These are phyloP conservation scores for Aeschynomene evenia DNA, from an alignment of 306 rosid genomes.

Conservation along the genomic window DNA sequence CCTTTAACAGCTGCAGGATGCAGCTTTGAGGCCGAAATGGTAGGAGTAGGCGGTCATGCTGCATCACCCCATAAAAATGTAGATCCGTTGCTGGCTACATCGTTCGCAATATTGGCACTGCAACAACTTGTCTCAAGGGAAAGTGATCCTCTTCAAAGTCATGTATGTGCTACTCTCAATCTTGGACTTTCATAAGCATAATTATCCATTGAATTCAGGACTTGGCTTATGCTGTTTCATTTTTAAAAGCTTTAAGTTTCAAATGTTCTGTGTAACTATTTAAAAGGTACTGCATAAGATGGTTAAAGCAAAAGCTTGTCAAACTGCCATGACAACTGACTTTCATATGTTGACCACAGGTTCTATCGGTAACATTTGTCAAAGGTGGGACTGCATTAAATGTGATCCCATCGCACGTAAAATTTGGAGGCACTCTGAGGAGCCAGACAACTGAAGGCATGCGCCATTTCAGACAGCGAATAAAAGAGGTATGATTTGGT, in stretches of 20 bases:
- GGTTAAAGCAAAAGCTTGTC: not conserved
- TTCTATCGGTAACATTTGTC: conserved; percentile 59
- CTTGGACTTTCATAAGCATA: conserved; percentile 20
- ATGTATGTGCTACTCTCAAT: conserved; percentile 38
- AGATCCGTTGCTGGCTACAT: conserved; percentile 69
- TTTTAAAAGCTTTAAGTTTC: conserved; percentile 24
- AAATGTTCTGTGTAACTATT: conserved; percentile 6
- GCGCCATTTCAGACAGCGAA: conserved; percentile 49
- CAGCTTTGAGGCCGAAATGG: conserved; percentile 53
- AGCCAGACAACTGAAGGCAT: conserved; percentile 67
- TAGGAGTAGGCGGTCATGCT: conserved; percentile 66
- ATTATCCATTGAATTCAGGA: conserved; percentile 1
- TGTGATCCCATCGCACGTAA: conserved; percentile 53
- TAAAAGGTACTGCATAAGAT: not conserved
- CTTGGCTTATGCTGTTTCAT: not conserved
- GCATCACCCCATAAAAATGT: conserved; percentile 47
- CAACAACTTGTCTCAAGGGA: conserved; percentile 79
- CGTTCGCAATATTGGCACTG: conserved; percentile 62
- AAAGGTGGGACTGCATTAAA: conserved; percentile 55
- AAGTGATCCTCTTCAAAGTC: conserved; percentile 61
- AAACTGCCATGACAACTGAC: conserved; percentile 14
- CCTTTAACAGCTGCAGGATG: conserved; percentile 61
- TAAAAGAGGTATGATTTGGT: conserved; percentile 54
- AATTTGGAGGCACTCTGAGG: conserved; percentile 70
- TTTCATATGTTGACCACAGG: conserved; percentile 39